Conservation (phyloP, 2,329 filamentous ascomycete genomes). For the Aspergillus flavus region DNA sequence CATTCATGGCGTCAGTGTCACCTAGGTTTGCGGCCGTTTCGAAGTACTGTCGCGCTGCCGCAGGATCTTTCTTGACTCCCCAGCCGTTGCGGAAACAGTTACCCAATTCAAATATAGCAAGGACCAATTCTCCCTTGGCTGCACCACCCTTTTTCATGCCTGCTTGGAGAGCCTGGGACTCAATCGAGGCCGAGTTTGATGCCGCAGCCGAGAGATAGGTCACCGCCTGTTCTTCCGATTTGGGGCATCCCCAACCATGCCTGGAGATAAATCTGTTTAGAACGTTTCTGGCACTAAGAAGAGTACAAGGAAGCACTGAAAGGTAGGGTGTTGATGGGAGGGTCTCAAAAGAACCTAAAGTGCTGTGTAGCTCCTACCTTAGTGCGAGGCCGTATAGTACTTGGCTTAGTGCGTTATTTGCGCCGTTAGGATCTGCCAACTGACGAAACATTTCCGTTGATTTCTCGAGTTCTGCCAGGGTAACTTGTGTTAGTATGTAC, state of each 20-base stretch:
- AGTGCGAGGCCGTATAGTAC: conserved; percentile 93
- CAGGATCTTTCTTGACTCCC: conserved; percentile 83
- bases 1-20: conserved; percentile 97
- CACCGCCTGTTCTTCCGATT: conserved; percentile 73
- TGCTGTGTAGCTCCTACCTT: conserved; percentile 57
- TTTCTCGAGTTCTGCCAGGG: conserved; percentile 62
- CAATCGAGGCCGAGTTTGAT: conserved; percentile 83
- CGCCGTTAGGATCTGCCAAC: conserved; percentile 79
- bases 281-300: background rate
- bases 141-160: conserved; percentile 91
- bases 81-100: conserved; percentile 85
- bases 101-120: conserved; percentile 89
- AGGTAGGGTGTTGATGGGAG: background rate
- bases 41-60: conserved; percentile 89
- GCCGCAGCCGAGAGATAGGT: conserved; percentile 86
- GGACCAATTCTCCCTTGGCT: conserved; percentile 92
- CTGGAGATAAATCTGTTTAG: conserved; percentile 47
- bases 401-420: conserved; percentile 92
- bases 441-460: conserved; percentile 85
- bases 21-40: conserved; percentile 96
- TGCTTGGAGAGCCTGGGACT: conserved; percentile 79
- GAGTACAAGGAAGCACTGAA: background rate
- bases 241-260: conserved; percentile 88
- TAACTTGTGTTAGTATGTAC: background rate
- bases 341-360: background rate